Conservation (phyloP, 139 green algal genomes). For the Limnomonas spitsbergensis region DNA sequence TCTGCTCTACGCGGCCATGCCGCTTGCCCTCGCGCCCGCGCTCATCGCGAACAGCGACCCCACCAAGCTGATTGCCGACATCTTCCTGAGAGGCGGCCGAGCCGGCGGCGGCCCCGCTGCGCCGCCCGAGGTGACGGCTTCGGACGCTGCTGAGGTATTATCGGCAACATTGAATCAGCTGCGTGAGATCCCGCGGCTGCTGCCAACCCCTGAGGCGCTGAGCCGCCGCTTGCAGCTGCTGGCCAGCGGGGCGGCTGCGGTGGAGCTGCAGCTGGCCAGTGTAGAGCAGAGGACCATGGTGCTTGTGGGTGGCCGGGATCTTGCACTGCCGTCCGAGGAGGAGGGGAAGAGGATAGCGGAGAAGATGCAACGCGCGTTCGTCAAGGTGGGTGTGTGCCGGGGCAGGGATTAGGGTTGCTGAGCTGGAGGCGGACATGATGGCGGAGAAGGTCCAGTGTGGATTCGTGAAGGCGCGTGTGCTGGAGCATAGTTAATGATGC, state of each 20-base stretch:
- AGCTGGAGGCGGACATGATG: too few relatives aligned
- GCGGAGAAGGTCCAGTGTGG: too few relatives aligned
- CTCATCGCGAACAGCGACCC: conserved; percentile 41
- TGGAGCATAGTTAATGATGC: too few relatives aligned
- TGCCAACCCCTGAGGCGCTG: neutral
- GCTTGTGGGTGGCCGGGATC: conserved; percentile 37
- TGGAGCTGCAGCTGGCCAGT: neutral
- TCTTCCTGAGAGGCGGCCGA: neutral
- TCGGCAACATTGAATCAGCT: neutral
- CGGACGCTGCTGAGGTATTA: neutral
- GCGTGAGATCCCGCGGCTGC: neutral
- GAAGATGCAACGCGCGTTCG: conserved; percentile 41
- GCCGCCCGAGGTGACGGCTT: neutral
- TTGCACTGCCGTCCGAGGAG: conserved; percentile 48
- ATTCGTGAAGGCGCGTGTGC: too few relatives aligned
- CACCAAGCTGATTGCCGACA: neutral
- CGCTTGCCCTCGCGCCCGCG: conserved; percentile 68
- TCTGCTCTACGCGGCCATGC: conserved; percentile 63
- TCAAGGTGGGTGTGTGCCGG: conserved; percentile 9
- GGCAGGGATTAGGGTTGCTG: neutral
- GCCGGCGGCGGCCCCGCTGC: too few relatives aligned
- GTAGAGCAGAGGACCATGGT: conserved; percentile 52
- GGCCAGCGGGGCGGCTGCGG: neutral
- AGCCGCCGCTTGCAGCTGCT: neutral
- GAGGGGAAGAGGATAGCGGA: conserved; percentile 45